Conservation (phyloP, 2,329 filamentous ascomycete genomes). For the Cytospora piceae region DNA sequence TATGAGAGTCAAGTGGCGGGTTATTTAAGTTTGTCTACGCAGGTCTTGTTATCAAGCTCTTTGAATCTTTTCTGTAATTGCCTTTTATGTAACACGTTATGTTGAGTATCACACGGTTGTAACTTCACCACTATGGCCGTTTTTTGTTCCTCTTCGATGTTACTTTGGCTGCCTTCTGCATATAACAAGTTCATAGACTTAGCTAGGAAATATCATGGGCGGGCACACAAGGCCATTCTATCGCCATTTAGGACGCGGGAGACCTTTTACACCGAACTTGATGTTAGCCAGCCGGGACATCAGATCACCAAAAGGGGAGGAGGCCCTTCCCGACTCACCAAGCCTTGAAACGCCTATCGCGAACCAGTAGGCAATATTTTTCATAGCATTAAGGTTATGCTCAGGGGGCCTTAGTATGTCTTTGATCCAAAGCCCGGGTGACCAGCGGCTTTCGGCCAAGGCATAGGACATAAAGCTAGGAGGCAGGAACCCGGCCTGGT, state of each 20-base stretch:
- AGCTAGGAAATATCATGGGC: neutral
- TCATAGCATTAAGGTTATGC: neutral
- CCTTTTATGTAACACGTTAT: no score
- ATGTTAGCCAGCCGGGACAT: neutral
- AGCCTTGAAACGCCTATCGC: neutral
- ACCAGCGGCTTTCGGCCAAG: constrained; percentile 1
- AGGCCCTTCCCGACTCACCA: neutral
- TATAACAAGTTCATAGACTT: constrained; percentile 1
- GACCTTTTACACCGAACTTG: neutral
- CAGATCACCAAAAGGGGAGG: neutral
- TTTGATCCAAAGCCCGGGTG: neutral
- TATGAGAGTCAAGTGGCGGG: no score
- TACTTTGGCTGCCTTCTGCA: neutral
- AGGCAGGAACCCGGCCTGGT: constrained; percentile 13
- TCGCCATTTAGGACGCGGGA: neutral
- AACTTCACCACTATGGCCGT: no score
- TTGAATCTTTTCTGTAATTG: no score
- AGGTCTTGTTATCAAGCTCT: no score
- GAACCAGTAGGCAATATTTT: neutral
- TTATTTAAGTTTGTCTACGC: no score
- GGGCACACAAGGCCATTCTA: neutral
- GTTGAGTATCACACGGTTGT: no score
- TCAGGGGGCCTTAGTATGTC: neutral
- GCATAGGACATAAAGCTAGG: neutral
- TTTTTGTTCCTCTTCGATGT: no score